Base-by-base conservation (phyloP, 2,329 filamentous ascomycete genomes). In the Canariomyces notabilis region DNA sequence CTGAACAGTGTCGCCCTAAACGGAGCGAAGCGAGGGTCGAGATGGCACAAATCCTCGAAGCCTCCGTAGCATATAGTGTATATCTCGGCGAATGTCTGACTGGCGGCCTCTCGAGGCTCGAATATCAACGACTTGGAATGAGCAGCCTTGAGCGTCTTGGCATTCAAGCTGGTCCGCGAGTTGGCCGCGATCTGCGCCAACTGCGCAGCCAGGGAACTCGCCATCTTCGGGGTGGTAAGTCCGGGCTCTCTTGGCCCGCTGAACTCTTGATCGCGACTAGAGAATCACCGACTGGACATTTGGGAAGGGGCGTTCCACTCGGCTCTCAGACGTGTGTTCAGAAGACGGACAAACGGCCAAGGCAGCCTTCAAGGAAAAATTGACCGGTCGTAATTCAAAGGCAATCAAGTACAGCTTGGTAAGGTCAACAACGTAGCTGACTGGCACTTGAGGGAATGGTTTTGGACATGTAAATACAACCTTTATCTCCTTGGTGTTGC, bases 121-220 rank as follows among this genome's bases (percentile, higher is more conserved):
- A 95, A 98, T 49, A 99, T 87, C 51, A 99, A 73, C 43, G 93
- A 98, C 67, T 96, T 91, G 55, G 88, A 88, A 70, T 98, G 93
- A 53, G 88, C 82, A 51, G 86, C 81, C 68, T 89, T 91, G 71
- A 96, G 89, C 60, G 90, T 88, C 70, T 94, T 95, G 59, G 95
- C 77, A 64, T 97, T 88, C 61, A 97, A 80, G 57, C 91, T 85
- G 64, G 90, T 85, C 59, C 90, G 95, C 59, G 89, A 95, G 62
- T 87, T 87, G 56, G 86, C 83, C 58, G 90, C 88, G 64, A 98
- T 90, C 64, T 88, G 83, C 74, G 90, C 88, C 73, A 99, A 75
- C 78, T 98, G 94, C 72, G 88, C 83, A 69, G 91, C 87, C 58
- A 99, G 85, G 63, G 88, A 84, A 51, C 89, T 57, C 52, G 59